Evolutionary conservation across 805 yeast genomes (phyloP).

Genomic region (Millerozyma miso): DNA sequence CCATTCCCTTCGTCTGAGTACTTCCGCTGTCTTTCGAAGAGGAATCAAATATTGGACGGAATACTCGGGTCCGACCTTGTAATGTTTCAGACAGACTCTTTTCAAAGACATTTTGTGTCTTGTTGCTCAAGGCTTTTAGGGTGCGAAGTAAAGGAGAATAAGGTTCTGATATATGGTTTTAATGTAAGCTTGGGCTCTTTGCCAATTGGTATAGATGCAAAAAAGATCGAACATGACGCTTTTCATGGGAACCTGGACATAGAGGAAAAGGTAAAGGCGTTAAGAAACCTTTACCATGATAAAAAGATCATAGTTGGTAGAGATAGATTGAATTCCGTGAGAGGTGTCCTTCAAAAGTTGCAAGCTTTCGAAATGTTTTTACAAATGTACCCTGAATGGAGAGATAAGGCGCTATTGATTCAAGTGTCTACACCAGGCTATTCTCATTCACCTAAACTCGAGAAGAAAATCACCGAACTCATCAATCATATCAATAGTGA

Average conservation of each 20-base stretch:
- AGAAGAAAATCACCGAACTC: conserved; percentile 77
- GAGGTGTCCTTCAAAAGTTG: conserved; percentile 91
- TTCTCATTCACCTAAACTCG: conserved; percentile 59
- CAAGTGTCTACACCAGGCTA: conserved; percentile 86
- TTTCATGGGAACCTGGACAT: conserved; percentile 38
- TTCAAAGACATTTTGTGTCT: conserved; percentile 86
- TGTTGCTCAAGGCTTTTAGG: conserved; percentile 88
- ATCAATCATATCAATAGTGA: conserved; percentile 78
- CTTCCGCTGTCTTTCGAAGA: conserved; percentile 81
- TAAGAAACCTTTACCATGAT: conserved; percentile 57
- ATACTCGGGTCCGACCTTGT: conserved; percentile 85
- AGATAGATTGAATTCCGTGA: conserved; percentile 84
- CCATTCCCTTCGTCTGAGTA: conserved; percentile 97
- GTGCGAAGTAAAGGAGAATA: conserved; percentile 57
- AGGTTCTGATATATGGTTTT: conserved; percentile 71
- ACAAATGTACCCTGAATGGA: conserved; percentile 90
- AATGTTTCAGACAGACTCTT: conserved; percentile 81
- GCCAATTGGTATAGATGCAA: conserved; percentile 88
- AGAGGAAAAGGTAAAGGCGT: conserved; percentile 60
- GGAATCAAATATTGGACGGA: conserved; percentile 82
- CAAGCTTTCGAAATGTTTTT: conserved; percentile 87
- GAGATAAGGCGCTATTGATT: conserved; percentile 77
- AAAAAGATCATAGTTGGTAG: conserved; percentile 87
- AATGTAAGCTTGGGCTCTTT: conserved; percentile 67
- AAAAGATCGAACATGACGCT: conserved; percentile 61